phyloP scores from a whole-genome alignment of 139 green algal species.

The Eudorina sp. region DNA sequence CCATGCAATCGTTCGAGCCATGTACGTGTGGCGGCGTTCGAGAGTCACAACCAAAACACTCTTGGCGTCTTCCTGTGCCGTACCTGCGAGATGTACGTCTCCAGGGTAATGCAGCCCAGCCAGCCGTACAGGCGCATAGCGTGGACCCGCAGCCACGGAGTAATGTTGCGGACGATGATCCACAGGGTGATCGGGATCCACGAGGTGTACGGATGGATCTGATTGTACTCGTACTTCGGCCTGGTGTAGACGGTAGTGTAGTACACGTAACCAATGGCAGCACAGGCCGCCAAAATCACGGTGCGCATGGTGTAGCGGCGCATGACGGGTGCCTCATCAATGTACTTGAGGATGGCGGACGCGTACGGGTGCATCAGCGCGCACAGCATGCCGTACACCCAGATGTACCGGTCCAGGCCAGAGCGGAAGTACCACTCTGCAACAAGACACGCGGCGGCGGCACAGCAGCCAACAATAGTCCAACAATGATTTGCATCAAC shows the following conservation, averaged over 20 bases:
- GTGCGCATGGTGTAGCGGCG: slow-evolving; percentile 52
- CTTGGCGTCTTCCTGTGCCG: too few relatives aligned
- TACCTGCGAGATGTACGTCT: slow-evolving; percentile 87
- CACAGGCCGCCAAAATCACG: slow-evolving; percentile 50
- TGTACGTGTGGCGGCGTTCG: too few relatives aligned
- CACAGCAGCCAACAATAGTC: too few relatives aligned
- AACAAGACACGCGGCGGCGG: too few relatives aligned
- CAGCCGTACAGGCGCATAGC: slow-evolving; percentile 88
- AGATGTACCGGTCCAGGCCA: slow-evolving; percentile 94
- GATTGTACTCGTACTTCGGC: slow-evolving; percentile 95
- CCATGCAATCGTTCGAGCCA: too few relatives aligned
- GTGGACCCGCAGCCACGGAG: slow-evolving; percentile 75
- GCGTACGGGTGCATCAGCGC: slow-evolving; percentile 84
- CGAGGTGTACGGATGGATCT: slow-evolving; percentile 92
- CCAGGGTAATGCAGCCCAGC: slow-evolving; percentile 97
- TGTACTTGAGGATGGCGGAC: slow-evolving; percentile 58
- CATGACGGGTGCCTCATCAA: slow-evolving; percentile 69
- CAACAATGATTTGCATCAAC: too few relatives aligned
- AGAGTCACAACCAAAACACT: too few relatives aligned
- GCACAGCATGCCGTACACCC: slow-evolving; percentile 97
- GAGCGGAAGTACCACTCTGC: slow-evolving; percentile 96
- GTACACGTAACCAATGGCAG: slow-evolving; percentile 51
- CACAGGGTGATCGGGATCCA: slow-evolving; percentile 96
- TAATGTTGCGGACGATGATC: slow-evolving; percentile 91
- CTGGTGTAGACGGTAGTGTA: slow-evolving; percentile 75